Conservation (phyloP, 352 stramenopile species). For the Globisporangium yorkense region DNA sequence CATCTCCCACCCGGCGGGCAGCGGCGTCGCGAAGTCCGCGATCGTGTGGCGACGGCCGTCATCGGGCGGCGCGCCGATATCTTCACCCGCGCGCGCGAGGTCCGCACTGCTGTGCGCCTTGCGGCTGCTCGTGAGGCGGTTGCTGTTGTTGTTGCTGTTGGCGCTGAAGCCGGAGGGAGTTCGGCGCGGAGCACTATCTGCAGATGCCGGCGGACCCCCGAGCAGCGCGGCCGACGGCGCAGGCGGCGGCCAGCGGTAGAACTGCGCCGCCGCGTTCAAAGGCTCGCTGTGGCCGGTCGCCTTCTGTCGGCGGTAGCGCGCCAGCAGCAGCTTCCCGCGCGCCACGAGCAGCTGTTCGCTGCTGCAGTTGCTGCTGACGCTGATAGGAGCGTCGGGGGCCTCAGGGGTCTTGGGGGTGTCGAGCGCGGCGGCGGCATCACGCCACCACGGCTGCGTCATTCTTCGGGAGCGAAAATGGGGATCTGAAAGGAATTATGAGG, state of each 20-base stretch:
- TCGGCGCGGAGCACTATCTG: too few species aligned
- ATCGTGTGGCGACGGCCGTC: constrained; percentile 59
- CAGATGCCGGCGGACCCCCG: neutral
- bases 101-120: too few species aligned
- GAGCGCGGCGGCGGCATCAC: neutral
- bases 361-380: neutral
- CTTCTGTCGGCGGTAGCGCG: neutral
- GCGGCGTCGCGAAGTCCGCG: constrained; percentile 66
- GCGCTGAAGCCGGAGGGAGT: neutral
- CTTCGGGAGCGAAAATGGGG: neutral
- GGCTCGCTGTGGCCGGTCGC: neutral
- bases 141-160: neutral
- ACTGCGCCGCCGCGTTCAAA: neutral
- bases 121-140: too few species aligned
- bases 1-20: constrained; percentile 80
- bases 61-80: constrained; percentile 42
- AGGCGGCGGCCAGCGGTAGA: neutral
- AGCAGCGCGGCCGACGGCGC: neutral
- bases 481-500: neutral
- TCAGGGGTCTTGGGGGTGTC: neutral
- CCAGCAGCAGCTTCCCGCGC: neutral
- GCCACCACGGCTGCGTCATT: neutral
- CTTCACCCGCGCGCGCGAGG: constrained; percentile 8
- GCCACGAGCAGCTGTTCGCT: neutral
- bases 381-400: neutral